Evolutionary conservation across 2,329 filamentous ascomycete genomes (phyloP), one percentile per base, ranked within the genome.

Genomic region (Botrytis porri): DNA sequence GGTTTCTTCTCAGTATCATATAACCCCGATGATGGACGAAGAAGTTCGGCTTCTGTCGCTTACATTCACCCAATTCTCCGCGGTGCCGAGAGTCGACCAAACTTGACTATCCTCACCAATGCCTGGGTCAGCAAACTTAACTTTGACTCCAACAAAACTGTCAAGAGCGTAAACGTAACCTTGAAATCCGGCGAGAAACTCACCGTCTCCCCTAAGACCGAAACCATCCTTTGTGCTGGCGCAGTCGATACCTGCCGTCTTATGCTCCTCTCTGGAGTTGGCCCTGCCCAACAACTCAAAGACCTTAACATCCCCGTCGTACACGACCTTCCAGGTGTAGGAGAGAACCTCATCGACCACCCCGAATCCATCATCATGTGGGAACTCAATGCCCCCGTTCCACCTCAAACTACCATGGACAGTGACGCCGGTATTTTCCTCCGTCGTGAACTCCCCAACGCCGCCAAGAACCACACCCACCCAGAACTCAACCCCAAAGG

Each of bases 1-100:
- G 94, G 94, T 72, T 97, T 97, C 87, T 95, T 97, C 86, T 94
- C 92, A 76, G 90, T 97, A 77, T 91, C 93, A 54, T 97, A 97
- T 85, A 97, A 97, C 84, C 94, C 94, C 4, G 94, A 97, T 79
- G 91, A 94, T 79, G 93, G 94, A 80, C 88, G 89, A 78, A 90
- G 94, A 75, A 95, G 92, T 84, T 95, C 92, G 81, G 94, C 94
- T 74, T 94, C 92, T 73, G 94, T 97, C 35, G 94, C 94, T 29
- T 97, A 97, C 84, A 95, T 97, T 80, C 94, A 97, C 83, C 94
- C 94, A 51, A 94, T 97, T 79, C 88, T 97, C 70, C 89, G 92
- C 59, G 93, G 93, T 59, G 91, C 94, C 65, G 93, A 97, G 86
- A 89, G 90, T 81, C 87, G 93, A 73, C 89, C 93, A 22, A 97